Evolutionary conservation across 2,329 filamentous ascomycete genomes (phyloP).

Genomic region (Cadophora gregata): DNA sequence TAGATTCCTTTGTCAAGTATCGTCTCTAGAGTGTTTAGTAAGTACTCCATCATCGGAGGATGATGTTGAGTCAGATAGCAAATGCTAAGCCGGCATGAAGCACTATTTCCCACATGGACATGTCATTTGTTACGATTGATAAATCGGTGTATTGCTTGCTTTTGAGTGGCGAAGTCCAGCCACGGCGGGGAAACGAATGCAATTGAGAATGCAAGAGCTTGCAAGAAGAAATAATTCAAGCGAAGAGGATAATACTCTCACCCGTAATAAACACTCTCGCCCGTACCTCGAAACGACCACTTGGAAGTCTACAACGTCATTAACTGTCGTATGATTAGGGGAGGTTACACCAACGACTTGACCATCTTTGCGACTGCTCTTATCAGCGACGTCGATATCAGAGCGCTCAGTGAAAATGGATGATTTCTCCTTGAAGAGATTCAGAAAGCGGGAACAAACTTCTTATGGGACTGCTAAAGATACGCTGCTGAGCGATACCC

Average conservation of each 20-base stretch:
- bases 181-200: not conserved
- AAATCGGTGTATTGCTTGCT: not conserved
- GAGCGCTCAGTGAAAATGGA: not conserved
- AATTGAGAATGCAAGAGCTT: not conserved
- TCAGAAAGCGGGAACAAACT: not conserved
- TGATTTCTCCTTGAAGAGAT: not conserved
- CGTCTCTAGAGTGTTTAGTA: not conserved
- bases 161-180: not conserved
- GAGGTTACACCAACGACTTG: slow-evolving; percentile 2
- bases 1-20: not conserved
- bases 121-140: not conserved
- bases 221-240: not conserved
- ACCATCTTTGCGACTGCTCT: not conserved
- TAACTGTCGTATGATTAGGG: not conserved
- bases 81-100: not conserved
- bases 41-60: not conserved
- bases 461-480: not conserved
- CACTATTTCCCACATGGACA: not conserved
- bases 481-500: not conserved
- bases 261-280: not conserved
- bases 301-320: not conserved
- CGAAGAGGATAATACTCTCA: not conserved
- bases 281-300: not conserved
- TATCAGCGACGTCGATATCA: not conserved
- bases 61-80: not conserved